Evolutionary conservation across 2,329 filamentous ascomycete species (phyloP).

Genomic region (Fusarium sp.): DNA sequence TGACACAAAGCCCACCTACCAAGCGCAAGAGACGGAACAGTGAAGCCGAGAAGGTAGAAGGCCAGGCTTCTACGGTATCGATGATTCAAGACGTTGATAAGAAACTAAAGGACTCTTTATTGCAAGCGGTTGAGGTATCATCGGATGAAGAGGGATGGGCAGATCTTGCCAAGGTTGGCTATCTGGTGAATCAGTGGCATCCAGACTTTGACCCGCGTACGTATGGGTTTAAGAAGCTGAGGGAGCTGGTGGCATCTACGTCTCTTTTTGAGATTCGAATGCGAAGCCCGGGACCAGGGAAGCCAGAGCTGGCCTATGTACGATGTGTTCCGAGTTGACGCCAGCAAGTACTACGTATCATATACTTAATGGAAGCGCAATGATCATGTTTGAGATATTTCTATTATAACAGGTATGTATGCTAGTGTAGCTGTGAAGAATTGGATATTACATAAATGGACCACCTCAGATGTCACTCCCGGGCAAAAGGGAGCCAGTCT

Average conservation of each 20-base stretch:
- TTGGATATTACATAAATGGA: not conserved
- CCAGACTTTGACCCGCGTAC: slow-evolving; percentile 49
- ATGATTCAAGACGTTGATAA: not conserved
- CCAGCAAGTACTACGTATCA: accelerated
- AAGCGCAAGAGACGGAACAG: not conserved
- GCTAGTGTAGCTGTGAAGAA: not conserved
- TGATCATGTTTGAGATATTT: not conserved
- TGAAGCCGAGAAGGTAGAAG: accelerated
- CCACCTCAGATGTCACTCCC: accelerated
- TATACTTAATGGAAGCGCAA: accelerated
- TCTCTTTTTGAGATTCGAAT: not conserved
- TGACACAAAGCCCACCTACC: not conserved
- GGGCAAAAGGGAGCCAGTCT: not conserved
- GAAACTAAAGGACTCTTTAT: slow-evolving; percentile 9
- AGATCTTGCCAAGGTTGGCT: slow-evolving; percentile 44
- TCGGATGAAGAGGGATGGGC: slow-evolving; percentile 48
- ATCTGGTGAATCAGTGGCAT: slow-evolving; percentile 42
- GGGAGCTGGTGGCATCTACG: slow-evolving; percentile 14
- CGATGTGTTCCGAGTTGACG: not conserved
- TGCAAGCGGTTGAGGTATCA: slow-evolving; percentile 31
- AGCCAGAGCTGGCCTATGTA: not conserved
- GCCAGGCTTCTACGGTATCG: accelerated
- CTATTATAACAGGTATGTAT: not conserved
- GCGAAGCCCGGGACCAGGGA: not conserved
- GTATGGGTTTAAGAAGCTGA: slow-evolving; percentile 45